Evolutionary conservation across 495 filamentous ascomycete species (phyloP), one percentile per base, ranked within the genome.

Genomic region (Amphirosellinia nigrospora): DNA sequence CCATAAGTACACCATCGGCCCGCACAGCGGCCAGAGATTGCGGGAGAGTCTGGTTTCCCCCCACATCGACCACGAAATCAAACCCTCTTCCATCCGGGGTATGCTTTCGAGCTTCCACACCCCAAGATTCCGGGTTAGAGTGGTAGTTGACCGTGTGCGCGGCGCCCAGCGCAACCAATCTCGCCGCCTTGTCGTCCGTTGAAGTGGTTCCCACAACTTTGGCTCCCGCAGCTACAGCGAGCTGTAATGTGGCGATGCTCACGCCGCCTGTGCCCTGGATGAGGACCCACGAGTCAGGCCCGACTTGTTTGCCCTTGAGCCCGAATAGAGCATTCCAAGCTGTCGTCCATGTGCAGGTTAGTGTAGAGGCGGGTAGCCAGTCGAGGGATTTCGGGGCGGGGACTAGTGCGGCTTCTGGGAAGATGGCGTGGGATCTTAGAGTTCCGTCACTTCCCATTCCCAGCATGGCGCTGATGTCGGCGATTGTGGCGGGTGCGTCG

Each of bases 221-320:
- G 21, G 91, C 91, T 28, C 91, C 90, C 26, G 90, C 90, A 2
- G 89, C 89, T 78, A 90, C 91, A 38, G 91, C 91, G 70, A 93
- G 92, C 82, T 92, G 88, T 58, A 92, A 59, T 10, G 82, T 89
- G 15, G 52, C 41, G 70, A 64, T 78, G 73, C 56, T 73, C 45
- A 80, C 78, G 16, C 80, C 81, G 0, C 81, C 81, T 2, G 81
- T 83, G 2, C 80, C 80, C 72, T 77, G 78, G 8, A 78, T 52
- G 26, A 83, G 73, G 26, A 80, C 78, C 48, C 68, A 73, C 26
- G 78, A 64, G 13, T 79, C 80, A 34, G 70, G 65, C 62, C 66
- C 60, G 21, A 79, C 9, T 32, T 70, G 66, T 72, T 83, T 38
- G n/a, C 48, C 64, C 2, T 56, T 86, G 34, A 92, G 70, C 0